A percentile compares a stretch with the other conserved stretches of the same genome.
Evolutionary conservation across 2,329 filamentous ascomycete species (phyloP).

Genomic region (Cladosporium sp.): DNA sequence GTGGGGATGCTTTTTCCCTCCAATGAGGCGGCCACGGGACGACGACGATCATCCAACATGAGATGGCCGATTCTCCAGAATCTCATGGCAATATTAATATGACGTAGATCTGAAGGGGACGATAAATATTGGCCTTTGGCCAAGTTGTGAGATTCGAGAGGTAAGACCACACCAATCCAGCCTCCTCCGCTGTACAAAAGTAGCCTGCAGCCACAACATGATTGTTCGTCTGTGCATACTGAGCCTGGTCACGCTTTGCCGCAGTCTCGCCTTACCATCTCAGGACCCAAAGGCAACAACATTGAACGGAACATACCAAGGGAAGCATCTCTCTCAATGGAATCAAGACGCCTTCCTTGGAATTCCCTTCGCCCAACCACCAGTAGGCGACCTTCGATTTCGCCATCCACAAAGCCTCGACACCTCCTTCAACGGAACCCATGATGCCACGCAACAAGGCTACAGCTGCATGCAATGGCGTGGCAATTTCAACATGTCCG

Average conservation of each 20-base stretch:
- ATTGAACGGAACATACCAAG: constrained; percentile 11
- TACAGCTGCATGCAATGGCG: constrained; percentile 13
- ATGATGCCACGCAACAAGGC: constrained; percentile 34
- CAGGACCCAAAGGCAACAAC: background rate
- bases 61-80: too few relatives aligned
- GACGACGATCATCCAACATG: too few relatives aligned
- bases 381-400: constrained; percentile 21
- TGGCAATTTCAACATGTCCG: constrained; percentile 25
- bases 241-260: background rate
- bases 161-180: too few relatives aligned
- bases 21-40: too few relatives aligned
- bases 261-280: background rate
- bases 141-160: too few relatives aligned
- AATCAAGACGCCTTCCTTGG: constrained; percentile 37
- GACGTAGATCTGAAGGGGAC: too few relatives aligned
- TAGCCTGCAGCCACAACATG: too few relatives aligned
- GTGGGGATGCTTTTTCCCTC: too few relatives aligned
- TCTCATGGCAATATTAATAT: too few relatives aligned
- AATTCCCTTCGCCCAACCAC: constrained; percentile 26
- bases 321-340: constrained; percentile 7
- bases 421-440: constrained; percentile 33
- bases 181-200: too few relatives aligned
- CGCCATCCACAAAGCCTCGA: constrained; percentile 19
- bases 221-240: too few relatives aligned
- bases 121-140: too few relatives aligned